These are phyloP conservation scores for Rheum nobile DNA, from an alignment of 148 eudicot species.

Conservation along the genomic window DNA sequence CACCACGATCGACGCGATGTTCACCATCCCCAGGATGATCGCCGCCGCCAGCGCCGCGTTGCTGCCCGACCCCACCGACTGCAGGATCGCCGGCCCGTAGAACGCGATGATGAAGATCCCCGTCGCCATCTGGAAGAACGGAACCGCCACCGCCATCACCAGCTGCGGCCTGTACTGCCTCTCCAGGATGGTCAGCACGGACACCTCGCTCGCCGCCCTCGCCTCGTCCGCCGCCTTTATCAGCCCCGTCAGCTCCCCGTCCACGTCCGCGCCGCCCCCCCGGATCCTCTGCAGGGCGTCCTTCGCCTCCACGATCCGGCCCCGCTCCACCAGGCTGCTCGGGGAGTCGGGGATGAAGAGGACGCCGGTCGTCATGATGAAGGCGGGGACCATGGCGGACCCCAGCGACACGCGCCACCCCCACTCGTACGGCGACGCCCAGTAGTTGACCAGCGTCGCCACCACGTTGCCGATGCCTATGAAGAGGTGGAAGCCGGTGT, in stretches of 20 bases:
- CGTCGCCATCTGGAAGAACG: constrained; percentile 3
- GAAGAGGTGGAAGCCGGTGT: constrained; percentile 14
- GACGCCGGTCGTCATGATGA: constrained; percentile 3
- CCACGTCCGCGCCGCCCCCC: neutral
- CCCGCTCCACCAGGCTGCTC: constrained; percentile 9
- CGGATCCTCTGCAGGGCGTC: neutral
- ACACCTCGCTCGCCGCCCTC: neutral
- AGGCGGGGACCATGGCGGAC: constrained; percentile 3
- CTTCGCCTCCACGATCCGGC: neutral
- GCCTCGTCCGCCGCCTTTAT: neutral
- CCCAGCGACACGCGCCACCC: constrained; percentile 11
- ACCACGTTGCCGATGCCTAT: constrained; percentile 7
- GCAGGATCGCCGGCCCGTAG: neutral
- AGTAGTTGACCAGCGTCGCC: neutral
- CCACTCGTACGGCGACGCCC: neutral
- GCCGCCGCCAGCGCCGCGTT: neutral
- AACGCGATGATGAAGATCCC: constrained; percentile 8
- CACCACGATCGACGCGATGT: neutral
- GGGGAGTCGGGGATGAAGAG: constrained; percentile 11
- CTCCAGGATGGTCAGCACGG: neutral
- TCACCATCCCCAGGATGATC: neutral
- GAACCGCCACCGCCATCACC: constrained; percentile 3
- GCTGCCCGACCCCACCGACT: neutral
- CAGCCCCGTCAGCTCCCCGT: neutral
- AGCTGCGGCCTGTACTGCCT: constrained; percentile 4